Evolutionary conservation across 2,329 filamentous ascomycete genomes (phyloP).

Genomic region (Pestalotiopsis sp.): DNA sequence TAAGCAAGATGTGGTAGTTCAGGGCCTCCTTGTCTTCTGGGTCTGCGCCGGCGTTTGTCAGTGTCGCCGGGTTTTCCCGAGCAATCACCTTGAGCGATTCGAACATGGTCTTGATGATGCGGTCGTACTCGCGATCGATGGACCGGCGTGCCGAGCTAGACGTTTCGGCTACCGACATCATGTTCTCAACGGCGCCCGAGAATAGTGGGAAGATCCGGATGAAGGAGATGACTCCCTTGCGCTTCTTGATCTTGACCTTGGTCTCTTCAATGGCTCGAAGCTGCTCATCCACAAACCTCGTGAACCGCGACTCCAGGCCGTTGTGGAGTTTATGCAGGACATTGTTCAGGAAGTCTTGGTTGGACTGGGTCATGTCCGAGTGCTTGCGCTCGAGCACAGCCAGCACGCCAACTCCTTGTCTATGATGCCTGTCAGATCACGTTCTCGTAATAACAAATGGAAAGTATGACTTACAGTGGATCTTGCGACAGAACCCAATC

Average conservation of each 20-base stretch:
- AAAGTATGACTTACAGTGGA: constrained; percentile 66
- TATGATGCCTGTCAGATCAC: constrained; percentile 35
- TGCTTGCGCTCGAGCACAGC: constrained; percentile 80
- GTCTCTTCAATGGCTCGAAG: constrained; percentile 96
- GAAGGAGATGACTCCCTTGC: constrained; percentile 94
- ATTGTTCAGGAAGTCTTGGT: constrained; percentile 87
- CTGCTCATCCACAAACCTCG: constrained; percentile 91
- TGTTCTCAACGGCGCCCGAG: constrained; percentile 79
- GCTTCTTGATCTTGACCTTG: constrained; percentile 98
- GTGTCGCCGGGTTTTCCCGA: constrained; percentile 61
- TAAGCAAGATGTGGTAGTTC: constrained; percentile 95
- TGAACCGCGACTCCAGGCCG: constrained; percentile 75
- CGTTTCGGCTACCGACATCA: constrained; percentile 64
- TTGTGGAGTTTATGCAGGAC: constrained; percentile 79
- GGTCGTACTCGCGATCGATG: constrained; percentile 85
- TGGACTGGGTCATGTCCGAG: constrained; percentile 80
- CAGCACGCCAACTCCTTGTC: constrained; percentile 87
- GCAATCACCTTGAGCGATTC: constrained; percentile 96
- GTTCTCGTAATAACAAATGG: background rate
- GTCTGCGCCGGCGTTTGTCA: constrained; percentile 48
- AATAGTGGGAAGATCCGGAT: constrained; percentile 93
- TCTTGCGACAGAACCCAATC: constrained; percentile 83
- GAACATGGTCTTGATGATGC: constrained; percentile 94
- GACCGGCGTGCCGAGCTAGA: constrained; percentile 70
- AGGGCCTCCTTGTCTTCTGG: constrained; percentile 93